Evolutionary conservation across 441 rosid genomes (phyloP), one percentile per base, ranked within the genome.

Genomic region (Arabidopsis hybrid): DNA sequence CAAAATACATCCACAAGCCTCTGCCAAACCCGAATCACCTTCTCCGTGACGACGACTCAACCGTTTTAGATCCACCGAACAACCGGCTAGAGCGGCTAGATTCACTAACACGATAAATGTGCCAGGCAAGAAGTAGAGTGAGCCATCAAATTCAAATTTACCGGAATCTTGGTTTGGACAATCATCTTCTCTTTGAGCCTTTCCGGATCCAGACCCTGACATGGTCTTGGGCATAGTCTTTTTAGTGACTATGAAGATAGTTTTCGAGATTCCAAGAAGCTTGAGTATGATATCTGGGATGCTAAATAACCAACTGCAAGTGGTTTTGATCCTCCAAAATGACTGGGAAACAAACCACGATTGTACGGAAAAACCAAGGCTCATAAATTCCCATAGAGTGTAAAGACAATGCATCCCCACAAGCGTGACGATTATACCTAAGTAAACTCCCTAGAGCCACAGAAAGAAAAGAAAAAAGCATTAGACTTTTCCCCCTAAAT

Each of bases 41-140:
- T n/a, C 73, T 32, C 3, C 63, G 6, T 53, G 11, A 4, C 9
- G 38, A 10, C 1, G 13, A 50, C 26, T 38, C 18, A 59, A 13
- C 2, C 65, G 67, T 26, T 10, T 75, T 67, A 73, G 5, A 78
- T 83, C 81, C 14, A 75, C 9, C 5, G 29, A 31, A 32, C 57
- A 62, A 59, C 53, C 13, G 0, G 57, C 61, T 36, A 84, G 12
- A 2, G 89, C 83, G 5, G 57, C 47, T 65, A 88, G n/a, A 18
- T 86, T 82, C 40, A 88, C 72, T 8, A 88, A 56, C 72, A 88
- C 7, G 16, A 91, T 71, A 14, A 87, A 51, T 0, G 92, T 87
- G 16, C 95, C 91, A 0, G 94, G 94, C 21, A 87, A 14, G 32
- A 89, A 88, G 14, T 81, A 14, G 0, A 78, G 73, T 3, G 90